Evolutionary conservation across 345 rosid genomes (phyloP).

Genomic region (Heritiera littoralis): DNA sequence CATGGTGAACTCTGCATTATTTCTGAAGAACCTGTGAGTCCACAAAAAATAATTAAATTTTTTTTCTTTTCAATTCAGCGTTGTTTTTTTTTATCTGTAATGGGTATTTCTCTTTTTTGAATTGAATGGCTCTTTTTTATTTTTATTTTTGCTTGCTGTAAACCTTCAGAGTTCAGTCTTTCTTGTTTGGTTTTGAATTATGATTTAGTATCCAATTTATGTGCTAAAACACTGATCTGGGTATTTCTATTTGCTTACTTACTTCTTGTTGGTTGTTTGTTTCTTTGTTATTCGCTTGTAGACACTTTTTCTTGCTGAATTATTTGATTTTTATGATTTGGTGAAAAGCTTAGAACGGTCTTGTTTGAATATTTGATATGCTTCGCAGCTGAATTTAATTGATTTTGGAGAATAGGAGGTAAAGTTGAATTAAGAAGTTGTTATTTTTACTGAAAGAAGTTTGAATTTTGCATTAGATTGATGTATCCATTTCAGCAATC

Average conservation of each 20-base stretch:
- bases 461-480: background rate
- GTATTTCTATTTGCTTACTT: background rate
- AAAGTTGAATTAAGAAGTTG: background rate
- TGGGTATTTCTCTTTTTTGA: conserved; percentile 21
- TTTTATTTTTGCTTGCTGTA: background rate
- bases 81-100: background rate
- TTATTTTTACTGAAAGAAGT: background rate
- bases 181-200: conserved; percentile 19
- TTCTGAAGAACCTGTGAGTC: conserved; percentile 84
- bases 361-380: background rate
- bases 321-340: background rate
- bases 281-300: background rate
- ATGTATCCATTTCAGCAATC: background rate
- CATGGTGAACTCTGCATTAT: conserved; percentile 91
- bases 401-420: background rate
- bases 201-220: background rate
- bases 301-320: background rate
- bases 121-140: background rate
- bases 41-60: background rate
- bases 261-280: background rate
- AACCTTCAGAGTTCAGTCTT: conserved; percentile 17
- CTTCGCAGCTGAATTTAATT: conserved; percentile 10
- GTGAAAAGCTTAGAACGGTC: background rate
- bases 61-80: background rate
- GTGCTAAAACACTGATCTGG: background rate